A percentile compares a stretch with the other conserved stretches of the same genome.
Evolutionary conservation across 2,329 filamentous ascomycete genomes (phyloP).

Genomic region (Calycina marina): DNA sequence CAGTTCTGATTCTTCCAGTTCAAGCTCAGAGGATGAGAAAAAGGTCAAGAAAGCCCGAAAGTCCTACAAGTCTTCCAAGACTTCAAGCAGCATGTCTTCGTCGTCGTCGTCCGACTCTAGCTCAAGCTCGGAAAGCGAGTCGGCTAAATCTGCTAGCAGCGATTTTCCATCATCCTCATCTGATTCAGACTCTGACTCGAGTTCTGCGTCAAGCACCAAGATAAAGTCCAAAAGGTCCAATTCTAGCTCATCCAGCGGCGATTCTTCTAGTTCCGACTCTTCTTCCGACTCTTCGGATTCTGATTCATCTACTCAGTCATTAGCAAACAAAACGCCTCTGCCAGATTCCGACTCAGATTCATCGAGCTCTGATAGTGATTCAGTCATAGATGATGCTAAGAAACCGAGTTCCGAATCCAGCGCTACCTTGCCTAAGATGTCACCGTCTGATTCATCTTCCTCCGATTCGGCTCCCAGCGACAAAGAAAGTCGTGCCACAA

Average conservation of each 20-base stretch:
- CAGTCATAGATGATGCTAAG: conserved; percentile 27
- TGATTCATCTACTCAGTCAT: conserved; percentile 16
- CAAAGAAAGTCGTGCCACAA: conserved; percentile 7
- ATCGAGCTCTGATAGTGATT: conserved; percentile 26
- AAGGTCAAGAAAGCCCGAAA: neutral
- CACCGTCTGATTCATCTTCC: conserved; percentile 13
- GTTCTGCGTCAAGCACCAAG: conserved; percentile 22
- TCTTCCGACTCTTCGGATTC: conserved; percentile 15
- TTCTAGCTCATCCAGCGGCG: conserved; percentile 9
- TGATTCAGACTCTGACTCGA: conserved; percentile 23
- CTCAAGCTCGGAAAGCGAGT: neutral
- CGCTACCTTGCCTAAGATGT: conserved; percentile 21
- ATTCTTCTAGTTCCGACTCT: conserved; percentile 7
- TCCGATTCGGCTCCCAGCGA: conserved; percentile 15
- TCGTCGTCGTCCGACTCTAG: conserved; percentile 10
- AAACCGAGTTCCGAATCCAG: conserved; percentile 26
- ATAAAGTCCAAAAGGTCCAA: conserved; percentile 3
- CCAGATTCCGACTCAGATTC: conserved; percentile 19
- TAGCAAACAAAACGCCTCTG: conserved; percentile 18
- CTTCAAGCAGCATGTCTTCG: conserved; percentile 6
- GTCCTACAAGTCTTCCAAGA: conserved; percentile 7
- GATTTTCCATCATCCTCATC: conserved; percentile 15
- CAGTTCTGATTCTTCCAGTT: conserved; percentile 12
- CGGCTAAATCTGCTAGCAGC: conserved; percentile 4
- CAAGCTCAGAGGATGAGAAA: conserved; percentile 2